Evolutionary conservation across 176 grass and related monocot genomes (phyloP).

Genomic region (Thalia dealbata): DNA sequence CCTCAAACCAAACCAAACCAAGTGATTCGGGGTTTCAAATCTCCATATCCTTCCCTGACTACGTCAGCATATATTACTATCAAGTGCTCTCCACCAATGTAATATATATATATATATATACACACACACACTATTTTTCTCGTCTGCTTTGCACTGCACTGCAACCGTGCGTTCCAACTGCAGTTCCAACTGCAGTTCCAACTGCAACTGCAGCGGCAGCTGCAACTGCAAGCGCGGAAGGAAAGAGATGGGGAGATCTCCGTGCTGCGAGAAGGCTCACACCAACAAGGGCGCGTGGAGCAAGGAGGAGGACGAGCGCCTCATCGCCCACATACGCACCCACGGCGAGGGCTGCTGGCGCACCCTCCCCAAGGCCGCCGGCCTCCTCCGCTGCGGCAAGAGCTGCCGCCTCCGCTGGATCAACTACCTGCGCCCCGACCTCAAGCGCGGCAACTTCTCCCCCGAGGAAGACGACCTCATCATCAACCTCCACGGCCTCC

Average conservation of each 20-base stretch:
- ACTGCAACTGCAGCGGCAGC: too few species aligned
- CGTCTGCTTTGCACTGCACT: too few species aligned
- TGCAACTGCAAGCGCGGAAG: neutral
- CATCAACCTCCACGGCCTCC: slow-evolving; percentile 90
- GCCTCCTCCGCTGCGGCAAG: slow-evolving; percentile 81
- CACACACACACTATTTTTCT: too few species aligned
- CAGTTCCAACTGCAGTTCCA: too few species aligned
- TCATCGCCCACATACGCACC: neutral
- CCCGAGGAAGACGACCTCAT: slow-evolving; percentile 89
- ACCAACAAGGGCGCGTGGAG: slow-evolving; percentile 6
- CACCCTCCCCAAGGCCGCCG: slow-evolving; percentile 22
- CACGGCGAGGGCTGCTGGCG: slow-evolving; percentile 6
- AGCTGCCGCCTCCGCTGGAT: slow-evolving; percentile 98
- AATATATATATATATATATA: too few species aligned
- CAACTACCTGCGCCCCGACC: slow-evolving; percentile 97
- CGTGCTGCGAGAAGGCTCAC: slow-evolving; percentile 3
- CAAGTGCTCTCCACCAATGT: too few species aligned
- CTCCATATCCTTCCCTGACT: too few species aligned
- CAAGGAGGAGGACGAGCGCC: slow-evolving; percentile 6
- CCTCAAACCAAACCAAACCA: too few species aligned
- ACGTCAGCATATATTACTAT: too few species aligned
- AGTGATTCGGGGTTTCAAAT: too few species aligned
- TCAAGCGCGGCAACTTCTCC: slow-evolving; percentile 95
- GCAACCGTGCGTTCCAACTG: too few species aligned
- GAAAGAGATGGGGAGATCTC: neutral